Conservation (phyloP, 2,329 filamentous ascomycete genomes). For the Colletotrichum higginsianum region DNA sequence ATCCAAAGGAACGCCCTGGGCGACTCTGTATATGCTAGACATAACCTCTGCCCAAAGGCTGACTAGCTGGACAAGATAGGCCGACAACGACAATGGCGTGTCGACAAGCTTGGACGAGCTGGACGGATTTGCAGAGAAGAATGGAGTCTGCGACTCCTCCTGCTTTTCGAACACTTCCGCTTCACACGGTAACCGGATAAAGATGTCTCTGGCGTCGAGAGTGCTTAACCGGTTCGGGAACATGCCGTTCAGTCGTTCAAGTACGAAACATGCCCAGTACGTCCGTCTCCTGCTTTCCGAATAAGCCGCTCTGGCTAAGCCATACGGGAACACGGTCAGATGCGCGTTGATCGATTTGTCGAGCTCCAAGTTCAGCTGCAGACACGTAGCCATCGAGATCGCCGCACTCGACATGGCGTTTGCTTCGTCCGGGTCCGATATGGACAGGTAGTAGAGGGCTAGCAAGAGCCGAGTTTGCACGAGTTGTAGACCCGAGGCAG, state of each 20-base stretch:
- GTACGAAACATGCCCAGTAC: constrained; percentile 79
- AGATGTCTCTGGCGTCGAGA: constrained; percentile 76
- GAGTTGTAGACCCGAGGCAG: constrained; percentile 66
- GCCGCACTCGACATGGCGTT: constrained; percentile 77
- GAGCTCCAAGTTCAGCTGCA: constrained; percentile 76
- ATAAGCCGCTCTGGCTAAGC: constrained; percentile 69
- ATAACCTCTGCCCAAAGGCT: constrained; percentile 77
- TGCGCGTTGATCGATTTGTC: constrained; percentile 60
- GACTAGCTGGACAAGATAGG: constrained; percentile 73
- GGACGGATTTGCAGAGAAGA: constrained; percentile 68
- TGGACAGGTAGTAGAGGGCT: constrained; percentile 75
- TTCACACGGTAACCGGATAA: constrained; percentile 76
- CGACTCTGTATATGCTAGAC: constrained; percentile 64
- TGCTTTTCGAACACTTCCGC: constrained; percentile 74
- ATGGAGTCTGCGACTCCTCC: constrained; percentile 68
- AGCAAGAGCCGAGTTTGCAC: constrained; percentile 78
- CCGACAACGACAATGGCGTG: constrained; percentile 65
- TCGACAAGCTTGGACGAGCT: constrained; percentile 45
- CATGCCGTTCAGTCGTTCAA: constrained; percentile 77
- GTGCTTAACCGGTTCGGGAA: constrained; percentile 68
- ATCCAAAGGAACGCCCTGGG: neutral
- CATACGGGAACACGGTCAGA: constrained; percentile 66
- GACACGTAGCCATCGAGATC: constrained; percentile 69
- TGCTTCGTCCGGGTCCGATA: constrained; percentile 70
- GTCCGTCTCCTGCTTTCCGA: constrained; percentile 79